Percentiles rank a stretch among this genome's conserved stretches.
Conservation (phyloP, 768 basidiomycete species). For the Leccinum obscurum region DNA sequence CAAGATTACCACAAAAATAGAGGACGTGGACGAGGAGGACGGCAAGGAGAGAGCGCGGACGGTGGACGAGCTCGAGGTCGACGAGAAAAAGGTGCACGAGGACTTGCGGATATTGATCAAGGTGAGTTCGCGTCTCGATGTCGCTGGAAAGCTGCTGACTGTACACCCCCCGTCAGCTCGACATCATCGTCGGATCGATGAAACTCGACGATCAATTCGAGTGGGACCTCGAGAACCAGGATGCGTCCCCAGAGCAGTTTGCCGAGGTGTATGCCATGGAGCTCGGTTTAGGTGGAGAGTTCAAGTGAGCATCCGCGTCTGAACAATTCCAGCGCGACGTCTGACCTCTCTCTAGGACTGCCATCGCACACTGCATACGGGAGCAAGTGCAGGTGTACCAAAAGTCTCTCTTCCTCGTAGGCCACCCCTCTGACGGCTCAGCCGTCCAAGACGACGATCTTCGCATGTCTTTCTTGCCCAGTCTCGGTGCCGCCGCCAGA, state of each 20-base stretch:
- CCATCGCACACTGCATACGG: conserved; percentile 92
- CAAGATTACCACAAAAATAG: conserved; percentile 37
- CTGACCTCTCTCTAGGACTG: conserved; percentile 61
- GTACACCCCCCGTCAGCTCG: conserved; percentile 56
- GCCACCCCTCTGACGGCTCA: conserved; percentile 81
- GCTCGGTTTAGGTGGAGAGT: conserved; percentile 88
- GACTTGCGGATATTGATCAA: conserved; percentile 93
- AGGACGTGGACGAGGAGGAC: conserved; percentile 22
- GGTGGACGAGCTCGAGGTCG: conserved; percentile 63
- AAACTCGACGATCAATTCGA: conserved; percentile 97
- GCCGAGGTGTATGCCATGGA: conserved; percentile 85
- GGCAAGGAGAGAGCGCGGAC: conserved; percentile 48
- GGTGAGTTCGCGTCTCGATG: conserved; percentile 46
- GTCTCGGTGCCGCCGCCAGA: conserved; percentile 68
- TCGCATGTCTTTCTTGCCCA: conserved; percentile 83
- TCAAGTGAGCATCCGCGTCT: conserved; percentile 57
- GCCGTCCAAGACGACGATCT: conserved; percentile 88
- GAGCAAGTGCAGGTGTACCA: conserved; percentile 93
- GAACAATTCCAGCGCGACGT: not conserved
- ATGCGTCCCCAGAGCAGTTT: conserved; percentile 88
- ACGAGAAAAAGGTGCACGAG: conserved; percentile 67
- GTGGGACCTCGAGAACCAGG: conserved; percentile 87
- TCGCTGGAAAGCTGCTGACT: conserved; percentile 8
- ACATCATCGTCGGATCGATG: conserved; percentile 90
- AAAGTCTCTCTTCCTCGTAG: conserved; percentile 88